Base-by-base conservation (phyloP, 139 green algal species). In the Volvox reticuliferus region DNA sequence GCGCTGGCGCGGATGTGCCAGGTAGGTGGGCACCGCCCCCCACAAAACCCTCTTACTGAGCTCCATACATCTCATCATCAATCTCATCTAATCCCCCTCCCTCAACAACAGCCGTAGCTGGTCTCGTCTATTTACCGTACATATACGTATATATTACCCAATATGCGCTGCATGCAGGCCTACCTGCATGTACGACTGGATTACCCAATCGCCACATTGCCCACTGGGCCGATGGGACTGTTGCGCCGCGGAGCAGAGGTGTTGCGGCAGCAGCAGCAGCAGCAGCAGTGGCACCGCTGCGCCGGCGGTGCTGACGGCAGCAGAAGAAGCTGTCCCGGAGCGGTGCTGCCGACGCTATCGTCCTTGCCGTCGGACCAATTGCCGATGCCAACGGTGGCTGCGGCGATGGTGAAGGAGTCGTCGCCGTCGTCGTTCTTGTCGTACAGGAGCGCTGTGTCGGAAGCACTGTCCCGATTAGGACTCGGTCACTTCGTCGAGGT, bases 1-100 rank as follows among this genome's bases (percentile, higher is more conserved):
- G 94, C 91, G 50, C 92, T 96, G 13, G 95, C 93, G 17, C 94
- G 95, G 92, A 90, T 93, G 17, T 91, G 36, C 86, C 86, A 91
- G 55, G 86, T 91, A 1, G 24, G 65, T 24, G 21, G 6, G 24
- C 21, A 12, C 21, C 17, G 62, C 62, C 62, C 62, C 62, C 62
- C 17, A 24, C 19, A 69, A 69, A 69, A 69, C 62, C 62, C 62
- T 19, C 17, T 24, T 19, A 17, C 17, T 69, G 62, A 69, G 62
- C 62, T 69, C 62, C 62, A 69, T 24, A 19, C 17, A 69, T 24
- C 62, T 19, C 62, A 69, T 69, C 19, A 69, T 69, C 62, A 69
- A 69, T 24, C 17, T 19, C 62, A 17, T 24, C 62, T 19, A 69
- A 24, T 24, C 62, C 17, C 62, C 62, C 62, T 69, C 19, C 62